Evolutionary conservation across 192 early-diverging fungal genomes (phyloP), one percentile per base, ranked within the genome.

Genomic region (Phlyctochytrium planicorne): DNA sequence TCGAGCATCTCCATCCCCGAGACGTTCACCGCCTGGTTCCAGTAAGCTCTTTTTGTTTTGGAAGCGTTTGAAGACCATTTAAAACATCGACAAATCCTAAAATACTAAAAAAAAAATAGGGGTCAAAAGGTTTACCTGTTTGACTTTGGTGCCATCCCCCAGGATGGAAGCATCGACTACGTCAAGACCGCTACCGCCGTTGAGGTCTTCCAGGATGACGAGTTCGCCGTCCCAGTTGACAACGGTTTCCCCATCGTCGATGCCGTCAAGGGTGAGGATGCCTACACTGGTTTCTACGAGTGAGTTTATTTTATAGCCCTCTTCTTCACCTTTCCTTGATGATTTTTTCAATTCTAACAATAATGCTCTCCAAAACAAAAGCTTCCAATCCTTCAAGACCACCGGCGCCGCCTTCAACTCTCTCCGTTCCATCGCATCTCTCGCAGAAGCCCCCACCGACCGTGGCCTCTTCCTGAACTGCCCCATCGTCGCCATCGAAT

Each of bases 211-310:
- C 20, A 14, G 55, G 10, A 14, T 20, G 55, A 57, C 25, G 27
- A 29, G 20, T 29, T 25, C 25, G 55, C 6, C 6, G 27, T 57
- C 25, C 55, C 55, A 10, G 55, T 57, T 25, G 4, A 25, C 10
- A 57, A 57, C 55, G 55, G 55, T 27, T 57, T 57, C 55, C 27
- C 55, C 10, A 29, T 57, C 25, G 40, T 47, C 40, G 25, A 57
- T 27, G 55, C 55, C 12, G 25, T 29, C 20, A 12, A 12, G 16
- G 25, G 12, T 6, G 6, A 14, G 55, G 20, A 12, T 6, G 27
- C 10, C 14, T 57, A 57, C 55, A 57, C 55, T 57, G 55, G 55
- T 27, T 57, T 57, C 27, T 57, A 57, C 55, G 10, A 14, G 55
- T 57, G 27, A 25, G 55, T 25, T 14, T 6, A 6, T 57, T 57